phyloP scores from a whole-genome alignment of 2,329 filamentous ascomycete species.

The Xylogone sp. region DNA sequence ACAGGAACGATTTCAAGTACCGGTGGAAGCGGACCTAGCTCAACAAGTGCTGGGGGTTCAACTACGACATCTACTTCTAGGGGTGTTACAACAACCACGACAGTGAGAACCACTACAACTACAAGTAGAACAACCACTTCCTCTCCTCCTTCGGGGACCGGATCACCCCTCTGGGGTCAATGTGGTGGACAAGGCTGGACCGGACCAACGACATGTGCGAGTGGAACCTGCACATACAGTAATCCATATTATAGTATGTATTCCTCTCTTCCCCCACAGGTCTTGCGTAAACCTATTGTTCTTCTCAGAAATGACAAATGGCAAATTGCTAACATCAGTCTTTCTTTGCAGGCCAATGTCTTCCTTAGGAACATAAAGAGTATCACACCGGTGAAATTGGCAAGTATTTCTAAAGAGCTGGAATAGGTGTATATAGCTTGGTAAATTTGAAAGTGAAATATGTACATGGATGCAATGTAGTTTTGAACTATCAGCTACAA shows the following conservation, averaged over 20 bases:
- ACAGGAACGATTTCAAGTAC: constrained; percentile 9
- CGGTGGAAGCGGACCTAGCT: neutral
- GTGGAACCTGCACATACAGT: constrained; percentile 4
- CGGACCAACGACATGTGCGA: constrained; percentile 4
- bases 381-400: too few relatives aligned
- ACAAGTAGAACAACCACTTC: constrained; percentile 1
- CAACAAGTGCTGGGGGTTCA: neutral
- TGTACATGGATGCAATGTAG: too few relatives aligned
- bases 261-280: neutral
- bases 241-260: constrained; percentile 4
- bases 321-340: too few relatives aligned
- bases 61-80: neutral
- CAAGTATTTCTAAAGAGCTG: too few relatives aligned
- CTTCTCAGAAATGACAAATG: too few relatives aligned
- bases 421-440: too few relatives aligned
- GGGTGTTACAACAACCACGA: constrained; percentile 1
- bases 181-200: constrained; percentile 6
- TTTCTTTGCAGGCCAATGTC: too few relatives aligned
- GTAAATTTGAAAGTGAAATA: too few relatives aligned
- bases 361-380: too few relatives aligned
- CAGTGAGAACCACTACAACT: neutral
- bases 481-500: too few relatives aligned
- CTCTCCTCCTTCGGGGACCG: neutral
- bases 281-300: too few relatives aligned
- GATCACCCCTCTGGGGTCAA: constrained; percentile 5